Evolutionary conservation across 768 basidiomycete genomes (phyloP), one percentile per base, ranked within the genome.

Genomic region (Termitomyces sp.): DNA sequence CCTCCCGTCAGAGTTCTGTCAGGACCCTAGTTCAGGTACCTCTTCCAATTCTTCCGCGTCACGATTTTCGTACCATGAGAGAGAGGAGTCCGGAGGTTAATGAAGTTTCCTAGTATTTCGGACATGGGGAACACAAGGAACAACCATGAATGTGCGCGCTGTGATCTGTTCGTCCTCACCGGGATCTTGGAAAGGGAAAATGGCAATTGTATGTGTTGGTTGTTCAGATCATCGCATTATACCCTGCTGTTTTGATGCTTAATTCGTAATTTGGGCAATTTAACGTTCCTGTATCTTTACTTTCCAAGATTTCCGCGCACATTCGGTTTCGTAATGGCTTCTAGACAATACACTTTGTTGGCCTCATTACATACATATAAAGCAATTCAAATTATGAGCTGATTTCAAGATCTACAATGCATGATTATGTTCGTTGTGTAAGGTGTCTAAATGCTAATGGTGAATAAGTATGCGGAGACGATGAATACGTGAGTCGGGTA

Each of bases 21-120:
- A 57, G 48, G 44, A 39, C 54, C 9, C 40, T 51, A 24, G 51
- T 60, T 28, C 51, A 38, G 38, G 44, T 58, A 15, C 65, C 66
- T 44, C 63, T 74, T 35, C 69, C 70, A 2, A 55, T 59, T 5
- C 71, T 71, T 2, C 72, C 71, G 22, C 63, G 68, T 36, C 32
- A 59, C 24, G 64, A 56, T 16, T 28, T 38, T 13, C 58, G 51
- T 8, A 22, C 39, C 28, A 55, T 32, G 24, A 45, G 62, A 15
- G 50, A 60, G 16, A 60, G 56, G 40, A 15, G 33, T 38, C 55
- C 50, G 9, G 55, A 49, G 11, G 15, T 48, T 18, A 24, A 24
- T 42, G 63, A 52, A 22, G 55, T 44, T 24, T 35, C 36, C 13
- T 36, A 4, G n/a, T 22, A 32, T 18, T 16, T 18, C 42, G 11